Base-by-base conservation (phyloP, 306 rosid genomes). In the Arachis stenosperma region DNA sequence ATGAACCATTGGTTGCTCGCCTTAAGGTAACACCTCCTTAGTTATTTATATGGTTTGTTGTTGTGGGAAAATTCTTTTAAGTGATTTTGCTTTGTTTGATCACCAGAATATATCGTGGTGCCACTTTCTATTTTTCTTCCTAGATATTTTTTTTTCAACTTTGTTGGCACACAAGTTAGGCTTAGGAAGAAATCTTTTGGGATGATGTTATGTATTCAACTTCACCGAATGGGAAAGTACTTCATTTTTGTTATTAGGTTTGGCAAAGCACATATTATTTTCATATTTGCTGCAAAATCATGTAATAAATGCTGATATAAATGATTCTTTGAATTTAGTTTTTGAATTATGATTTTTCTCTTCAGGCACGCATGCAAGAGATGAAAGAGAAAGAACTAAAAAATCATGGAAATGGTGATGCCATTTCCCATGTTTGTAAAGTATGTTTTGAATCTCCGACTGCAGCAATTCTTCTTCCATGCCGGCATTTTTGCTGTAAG, bases 401-500 rank as follows among this genome's bases (percentile, higher is more conserved):
- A 75, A 83, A 85, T 79, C 77, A 74, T 56, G 95, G 87, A 41
- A 94, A 89, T 73, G 96, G 97, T 37, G 97, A 94, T 70, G 89
- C 87, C 76, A 89, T 86, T 85, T 91, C 97, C 63, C 98, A 94
- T 75, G 74, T 85, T 78, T 94, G 98, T 81, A 94, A 94, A 94
- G 97, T 94, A 76, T 94, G 98, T 81, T 94, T 89, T 71, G 98
- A 91, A 80, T 81, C 91, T 73, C 96, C 96, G 12, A 94, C 98
- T 7, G 96, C 97, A 44, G 98, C 97, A 70, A 91, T 94, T 81
- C 96, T 94, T 73, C 90, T 94, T 65, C 98, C 98, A 40, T 94
- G 98, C 82, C 90, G 98, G 41, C 98, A 94, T 85, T 94, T 94
- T 90, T 91, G 97, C 80, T 81, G 98, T 94, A 87, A 89, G 98